Conservation (phyloP, 2,329 filamentous ascomycete genomes). For the Lachnellula cervina region DNA sequence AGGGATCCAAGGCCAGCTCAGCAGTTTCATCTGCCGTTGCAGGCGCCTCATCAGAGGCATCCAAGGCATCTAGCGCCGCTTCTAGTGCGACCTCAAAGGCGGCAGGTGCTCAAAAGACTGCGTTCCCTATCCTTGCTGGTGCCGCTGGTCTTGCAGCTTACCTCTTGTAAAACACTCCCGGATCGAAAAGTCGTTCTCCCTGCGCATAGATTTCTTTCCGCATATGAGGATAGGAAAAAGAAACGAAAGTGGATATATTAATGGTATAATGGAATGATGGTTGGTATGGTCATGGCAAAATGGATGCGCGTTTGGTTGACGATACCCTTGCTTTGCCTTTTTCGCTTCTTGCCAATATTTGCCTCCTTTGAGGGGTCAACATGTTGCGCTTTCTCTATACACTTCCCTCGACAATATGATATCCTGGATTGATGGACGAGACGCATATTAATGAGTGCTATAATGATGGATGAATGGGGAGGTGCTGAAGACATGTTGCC, state of each 20-base stretch:
- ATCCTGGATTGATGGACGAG: no score
- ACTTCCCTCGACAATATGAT: slow-evolving; percentile 15
- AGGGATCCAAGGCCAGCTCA: no score
- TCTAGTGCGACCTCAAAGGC: slow-evolving; percentile 11
- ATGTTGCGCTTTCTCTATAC: slow-evolving; percentile 6
- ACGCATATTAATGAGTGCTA: no score
- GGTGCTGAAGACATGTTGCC: no score
- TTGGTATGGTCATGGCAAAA: slow-evolving; percentile 6
- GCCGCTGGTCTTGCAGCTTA: slow-evolving; percentile 29
- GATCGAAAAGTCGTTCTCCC: neutral
- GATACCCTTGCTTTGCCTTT: slow-evolving; percentile 23
- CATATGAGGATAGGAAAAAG: slow-evolving; percentile 12
- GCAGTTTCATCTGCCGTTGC: neutral
- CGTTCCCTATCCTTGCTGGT: slow-evolving; percentile 24
- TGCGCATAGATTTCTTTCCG: slow-evolving; percentile 16
- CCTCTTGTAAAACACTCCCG: slow-evolving; percentile 25
- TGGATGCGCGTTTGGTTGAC: slow-evolving; percentile 10
- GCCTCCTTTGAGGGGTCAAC: slow-evolving; percentile 3
- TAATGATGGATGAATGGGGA: no score
- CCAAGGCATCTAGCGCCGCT: slow-evolving; percentile 1
- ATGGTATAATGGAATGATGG: slow-evolving; percentile 3
- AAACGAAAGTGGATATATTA: neutral
- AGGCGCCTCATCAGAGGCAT: neutral
- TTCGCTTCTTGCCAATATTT: slow-evolving; percentile 27
- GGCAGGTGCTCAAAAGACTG: slow-evolving; percentile 25